phyloP scores from a whole-genome alignment of 2,329 filamentous ascomycete genomes.

The Pseudogymnoascus pannorum region DNA sequence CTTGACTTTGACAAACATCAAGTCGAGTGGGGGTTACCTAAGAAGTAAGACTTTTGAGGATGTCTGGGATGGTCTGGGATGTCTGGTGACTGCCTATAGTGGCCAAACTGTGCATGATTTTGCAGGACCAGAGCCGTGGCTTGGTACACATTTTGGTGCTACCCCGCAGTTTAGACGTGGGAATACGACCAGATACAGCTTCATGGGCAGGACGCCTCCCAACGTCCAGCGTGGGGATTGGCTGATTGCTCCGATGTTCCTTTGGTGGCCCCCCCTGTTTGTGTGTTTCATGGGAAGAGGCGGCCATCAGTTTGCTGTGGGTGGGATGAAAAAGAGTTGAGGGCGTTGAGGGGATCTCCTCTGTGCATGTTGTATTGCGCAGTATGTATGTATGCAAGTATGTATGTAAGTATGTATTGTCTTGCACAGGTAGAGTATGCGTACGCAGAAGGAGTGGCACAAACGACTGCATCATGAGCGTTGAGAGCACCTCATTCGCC shows the following conservation, averaged over 20 bases:
- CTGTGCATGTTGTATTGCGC: neutral
- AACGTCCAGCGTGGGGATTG: neutral
- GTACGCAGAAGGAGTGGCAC: neutral
- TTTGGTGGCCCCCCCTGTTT: neutral
- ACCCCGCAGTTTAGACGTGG: slow-evolving; percentile 1
- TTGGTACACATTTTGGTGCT: neutral
- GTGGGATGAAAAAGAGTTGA: neutral
- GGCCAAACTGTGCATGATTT: neutral
- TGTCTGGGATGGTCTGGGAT: neutral
- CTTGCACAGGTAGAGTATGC: no score
- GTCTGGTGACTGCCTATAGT: neutral
- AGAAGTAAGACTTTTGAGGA: neutral
- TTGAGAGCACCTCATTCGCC: neutral
- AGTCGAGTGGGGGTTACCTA: neutral
- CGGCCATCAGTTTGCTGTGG: neutral
- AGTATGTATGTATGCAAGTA: neutral
- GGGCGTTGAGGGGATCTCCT: neutral
- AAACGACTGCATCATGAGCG: neutral
- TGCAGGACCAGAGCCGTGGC: neutral
- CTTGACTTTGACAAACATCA: no score
- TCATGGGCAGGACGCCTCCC: neutral
- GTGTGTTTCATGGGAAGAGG: neutral
- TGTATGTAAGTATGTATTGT: no score
- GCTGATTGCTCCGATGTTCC: neutral
- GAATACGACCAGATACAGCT: neutral